Conservation (phyloP, 2,329 filamentous ascomycete species). For the Cordyceps pruinosa region DNA sequence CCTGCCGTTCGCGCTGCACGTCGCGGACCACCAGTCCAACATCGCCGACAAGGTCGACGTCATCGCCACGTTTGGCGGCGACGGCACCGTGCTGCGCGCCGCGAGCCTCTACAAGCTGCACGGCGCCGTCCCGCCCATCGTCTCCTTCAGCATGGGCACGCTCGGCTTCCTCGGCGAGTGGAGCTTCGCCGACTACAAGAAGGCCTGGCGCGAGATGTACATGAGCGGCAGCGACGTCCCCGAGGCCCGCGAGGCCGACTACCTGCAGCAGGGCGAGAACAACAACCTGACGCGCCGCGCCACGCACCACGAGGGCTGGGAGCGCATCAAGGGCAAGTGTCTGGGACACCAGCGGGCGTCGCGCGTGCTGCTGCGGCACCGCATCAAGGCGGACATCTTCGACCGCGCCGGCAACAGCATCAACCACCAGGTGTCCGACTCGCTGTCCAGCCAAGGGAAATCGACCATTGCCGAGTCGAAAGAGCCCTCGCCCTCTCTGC, state of each 20-base stretch:
- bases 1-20: conserved; percentile 69
- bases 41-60: conserved; percentile 80
- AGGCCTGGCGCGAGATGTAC: conserved; percentile 86
- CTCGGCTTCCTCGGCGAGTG: conserved; percentile 93
- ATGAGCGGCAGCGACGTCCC: conserved; percentile 60
- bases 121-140: conserved; percentile 74
- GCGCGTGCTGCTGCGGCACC: conserved; percentile 77
- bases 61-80: conserved; percentile 83
- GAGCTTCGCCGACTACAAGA: conserved; percentile 90
- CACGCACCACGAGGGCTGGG: conserved; percentile 49
- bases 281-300: conserved; percentile 16
- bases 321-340: conserved; percentile 67
- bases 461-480: conserved; percentile 32
- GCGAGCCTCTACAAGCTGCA: conserved; percentile 66
- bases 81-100: conserved; percentile 83
- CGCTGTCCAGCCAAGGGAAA: conserved; percentile 40
- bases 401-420: conserved; percentile 58
- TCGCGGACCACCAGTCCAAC: conserved; percentile 39
- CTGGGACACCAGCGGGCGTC: conserved; percentile 69
- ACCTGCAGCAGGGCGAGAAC: conserved; percentile 25
- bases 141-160: conserved; percentile 96
- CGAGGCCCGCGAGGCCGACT: conserved; percentile 34
- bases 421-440: conserved; percentile 40
- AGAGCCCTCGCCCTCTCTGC: conserved; percentile 38
- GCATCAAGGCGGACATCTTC: conserved; percentile 80